phyloP scores from a whole-genome alignment of 2,329 filamentous ascomycete species.

The Fusarium nygamai region DNA sequence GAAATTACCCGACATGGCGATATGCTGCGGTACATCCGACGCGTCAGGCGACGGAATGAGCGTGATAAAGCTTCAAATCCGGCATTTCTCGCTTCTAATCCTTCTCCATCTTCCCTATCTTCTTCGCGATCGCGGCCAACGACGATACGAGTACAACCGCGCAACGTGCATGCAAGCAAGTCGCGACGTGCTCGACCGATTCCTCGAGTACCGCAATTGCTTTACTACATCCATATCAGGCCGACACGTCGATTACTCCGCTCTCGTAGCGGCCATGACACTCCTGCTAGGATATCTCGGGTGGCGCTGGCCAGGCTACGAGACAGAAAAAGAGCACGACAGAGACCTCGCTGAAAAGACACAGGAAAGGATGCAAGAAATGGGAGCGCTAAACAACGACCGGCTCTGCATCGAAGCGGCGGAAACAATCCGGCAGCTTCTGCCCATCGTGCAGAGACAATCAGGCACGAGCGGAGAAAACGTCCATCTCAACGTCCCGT shows the following conservation, averaged over 20 bases:
- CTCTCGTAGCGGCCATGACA: constrained; percentile 61
- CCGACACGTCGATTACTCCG: constrained; percentile 62
- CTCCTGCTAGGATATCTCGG: constrained; percentile 62
- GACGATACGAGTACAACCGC: constrained; percentile 58
- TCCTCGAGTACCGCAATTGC: constrained; percentile 55
- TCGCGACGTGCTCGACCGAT: constrained; percentile 60
- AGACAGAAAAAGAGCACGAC: constrained; percentile 44
- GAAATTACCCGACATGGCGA: constrained; percentile 48
- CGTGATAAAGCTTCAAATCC: constrained; percentile 58
- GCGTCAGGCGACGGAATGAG: constrained; percentile 33
- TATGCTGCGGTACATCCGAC: constrained; percentile 36
- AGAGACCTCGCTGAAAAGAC: constrained; percentile 50
- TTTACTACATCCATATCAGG: constrained; percentile 37
- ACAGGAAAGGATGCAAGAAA: constrained; percentile 51
- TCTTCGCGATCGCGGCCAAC: constrained; percentile 54
- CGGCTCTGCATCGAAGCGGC: constrained; percentile 55
- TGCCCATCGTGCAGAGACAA: constrained; percentile 53
- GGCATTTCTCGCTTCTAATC: constrained; percentile 61
- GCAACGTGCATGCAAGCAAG: constrained; percentile 59
- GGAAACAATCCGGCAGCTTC: constrained; percentile 54
- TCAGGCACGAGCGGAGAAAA: constrained; percentile 16
- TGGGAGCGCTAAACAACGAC: constrained; percentile 52
- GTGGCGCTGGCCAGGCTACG: constrained; percentile 43
- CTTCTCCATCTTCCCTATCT: constrained; percentile 66
- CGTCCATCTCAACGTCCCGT: constrained; percentile 56